Evolutionary conservation across 306 rosid species (phyloP).

Genomic region (Cicer arietinum): DNA sequence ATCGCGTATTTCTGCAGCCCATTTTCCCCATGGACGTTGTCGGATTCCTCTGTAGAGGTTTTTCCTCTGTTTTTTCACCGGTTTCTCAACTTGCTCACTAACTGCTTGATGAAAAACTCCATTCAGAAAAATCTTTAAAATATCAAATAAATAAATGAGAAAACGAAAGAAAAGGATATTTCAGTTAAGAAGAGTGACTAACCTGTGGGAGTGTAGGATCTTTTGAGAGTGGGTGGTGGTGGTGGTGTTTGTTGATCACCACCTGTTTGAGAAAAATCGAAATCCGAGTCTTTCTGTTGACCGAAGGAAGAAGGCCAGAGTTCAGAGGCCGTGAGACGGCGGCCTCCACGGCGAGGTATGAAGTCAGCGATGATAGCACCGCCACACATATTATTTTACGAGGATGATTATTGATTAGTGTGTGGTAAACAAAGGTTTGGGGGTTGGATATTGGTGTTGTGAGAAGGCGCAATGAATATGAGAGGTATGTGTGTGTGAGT

Average conservation of each 20-base stretch:
- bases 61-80: slow-evolving; percentile 78
- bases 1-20: slow-evolving; percentile 97
- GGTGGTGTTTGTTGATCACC: slow-evolving; percentile 30
- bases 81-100: slow-evolving; percentile 57
- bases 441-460: not conserved
- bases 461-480: not conserved
- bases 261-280: not conserved
- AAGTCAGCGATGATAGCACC: slow-evolving; percentile 75
- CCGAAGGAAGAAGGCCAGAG: slow-evolving; percentile 68
- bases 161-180: no score
- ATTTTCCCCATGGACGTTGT: slow-evolving; percentile 97
- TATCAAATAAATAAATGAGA: no score
- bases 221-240: slow-evolving; percentile 44
- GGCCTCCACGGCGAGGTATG: slow-evolving; percentile 65
- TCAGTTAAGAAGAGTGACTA: not conserved
- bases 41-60: slow-evolving; percentile 89
- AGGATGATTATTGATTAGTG: not conserved
- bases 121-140: not conserved
- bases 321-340: slow-evolving; percentile 54
- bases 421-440: not conserved
- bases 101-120: slow-evolving; percentile 43
- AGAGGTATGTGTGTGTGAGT: not conserved
- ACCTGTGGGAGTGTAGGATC: slow-evolving; percentile 57
- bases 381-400: slow-evolving; percentile 67
- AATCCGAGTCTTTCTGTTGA: slow-evolving; percentile 42